These are phyloP conservation scores for Candida michaelii DNA, from an alignment of 805 yeast species.

Conservation along the genomic window DNA sequence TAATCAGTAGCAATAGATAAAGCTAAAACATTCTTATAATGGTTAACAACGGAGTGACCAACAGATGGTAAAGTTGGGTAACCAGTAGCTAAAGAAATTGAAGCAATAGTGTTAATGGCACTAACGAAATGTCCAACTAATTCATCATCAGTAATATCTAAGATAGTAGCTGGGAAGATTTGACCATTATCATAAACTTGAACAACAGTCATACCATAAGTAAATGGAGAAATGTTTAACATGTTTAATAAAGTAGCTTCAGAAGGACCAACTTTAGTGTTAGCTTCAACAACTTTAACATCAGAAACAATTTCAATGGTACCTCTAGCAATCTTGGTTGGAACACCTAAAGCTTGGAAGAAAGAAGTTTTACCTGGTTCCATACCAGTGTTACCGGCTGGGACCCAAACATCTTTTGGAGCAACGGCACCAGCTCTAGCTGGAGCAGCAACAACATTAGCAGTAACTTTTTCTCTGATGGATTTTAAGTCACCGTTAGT, in stretches of 20 bases:
- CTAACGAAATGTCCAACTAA: constrained; percentile 87
- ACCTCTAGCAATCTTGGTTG: constrained; percentile 99
- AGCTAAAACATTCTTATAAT: constrained; percentile 98
- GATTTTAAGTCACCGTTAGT: constrained; percentile 92
- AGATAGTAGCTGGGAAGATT: constrained; percentile 93
- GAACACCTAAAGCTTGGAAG: constrained; percentile 99
- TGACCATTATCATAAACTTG: constrained; percentile 99
- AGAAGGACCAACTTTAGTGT: constrained; percentile 94
- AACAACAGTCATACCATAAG: constrained; percentile 95
- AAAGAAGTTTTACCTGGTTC: constrained; percentile 99
- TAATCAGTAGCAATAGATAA: constrained; percentile 97
- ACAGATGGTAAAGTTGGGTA: constrained; percentile 99
- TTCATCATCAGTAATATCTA: constrained; percentile 98
- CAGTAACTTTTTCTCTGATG: constrained; percentile 82
- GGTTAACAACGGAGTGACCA: constrained; percentile 97
- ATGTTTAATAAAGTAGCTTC: constrained; percentile 98
- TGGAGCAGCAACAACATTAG: constrained; percentile 99
- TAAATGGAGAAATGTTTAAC: constrained; percentile 99
- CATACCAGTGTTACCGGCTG: constrained; percentile 99
- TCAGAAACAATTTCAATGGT: constrained; percentile 98
- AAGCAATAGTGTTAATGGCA: constrained; percentile 91
- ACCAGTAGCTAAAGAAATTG: constrained; percentile 94
- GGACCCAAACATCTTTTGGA: constrained; percentile 95
- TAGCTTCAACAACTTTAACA: constrained; percentile 89
- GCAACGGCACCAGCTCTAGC: constrained; percentile 99